A percentile compares a stretch with the other conserved stretches of the same genome.
Evolutionary conservation across 768 basidiomycete species (phyloP).

Genomic region (Naganishia kalamii): DNA sequence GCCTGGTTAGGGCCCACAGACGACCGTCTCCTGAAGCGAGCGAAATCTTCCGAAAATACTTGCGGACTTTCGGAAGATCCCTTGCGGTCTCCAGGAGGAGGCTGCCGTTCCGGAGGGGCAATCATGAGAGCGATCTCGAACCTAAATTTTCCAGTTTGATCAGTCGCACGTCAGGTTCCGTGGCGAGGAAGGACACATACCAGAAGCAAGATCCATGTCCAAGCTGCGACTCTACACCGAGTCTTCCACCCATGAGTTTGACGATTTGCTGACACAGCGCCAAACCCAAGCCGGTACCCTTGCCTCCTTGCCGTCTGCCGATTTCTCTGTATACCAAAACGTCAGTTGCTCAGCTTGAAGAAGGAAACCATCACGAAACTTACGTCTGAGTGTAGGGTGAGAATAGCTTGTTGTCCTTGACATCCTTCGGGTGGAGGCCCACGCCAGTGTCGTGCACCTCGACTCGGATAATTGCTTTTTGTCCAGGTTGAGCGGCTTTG

Average conservation of each 20-base stretch:
- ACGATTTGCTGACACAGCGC: conserved; percentile 74
- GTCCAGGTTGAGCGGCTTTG: conserved; percentile 4
- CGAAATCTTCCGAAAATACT: conserved; percentile 8
- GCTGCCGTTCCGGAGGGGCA: conserved; percentile 28
- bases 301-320: conserved; percentile 52
- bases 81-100: neutral
- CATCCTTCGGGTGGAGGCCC: conserved; percentile 61
- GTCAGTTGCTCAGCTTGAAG: conserved; percentile 20
- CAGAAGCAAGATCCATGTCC: conserved; percentile 75
- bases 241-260: conserved; percentile 63
- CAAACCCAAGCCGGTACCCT: conserved; percentile 64
- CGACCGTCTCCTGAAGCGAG: neutral
- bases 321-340: conserved; percentile 44
- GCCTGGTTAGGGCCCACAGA: neutral
- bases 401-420: conserved; percentile 53
- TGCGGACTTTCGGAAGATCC: neutral
- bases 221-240: conserved; percentile 51
- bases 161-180: neutral
- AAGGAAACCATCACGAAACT: conserved; percentile 53
- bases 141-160: conserved; percentile 2
- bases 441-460: conserved; percentile 70
- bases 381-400: conserved; percentile 39
- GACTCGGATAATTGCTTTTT: conserved; percentile 59
- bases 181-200: conserved; percentile 38
- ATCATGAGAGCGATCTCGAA: conserved; percentile 43